Conservation (phyloP, 2,329 filamentous ascomycete genomes). For the Gaeumannomyces sp. region DNA sequence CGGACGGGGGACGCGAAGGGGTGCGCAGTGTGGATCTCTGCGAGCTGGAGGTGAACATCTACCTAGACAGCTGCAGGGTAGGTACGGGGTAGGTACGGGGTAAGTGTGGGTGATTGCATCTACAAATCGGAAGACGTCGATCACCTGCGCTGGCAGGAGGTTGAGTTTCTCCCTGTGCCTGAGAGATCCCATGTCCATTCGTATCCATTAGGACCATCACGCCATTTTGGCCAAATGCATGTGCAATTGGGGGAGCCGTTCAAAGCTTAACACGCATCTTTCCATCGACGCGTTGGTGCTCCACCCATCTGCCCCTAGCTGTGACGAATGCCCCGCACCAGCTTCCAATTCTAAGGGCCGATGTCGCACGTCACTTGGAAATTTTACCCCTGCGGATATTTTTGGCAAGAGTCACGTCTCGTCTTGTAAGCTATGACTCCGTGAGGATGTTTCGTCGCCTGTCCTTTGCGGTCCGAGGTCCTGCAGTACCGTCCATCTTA, state of each 20-base stretch:
- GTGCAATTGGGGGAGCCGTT: too few species aligned
- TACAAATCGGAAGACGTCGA: too few species aligned
- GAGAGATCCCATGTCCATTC: too few species aligned
- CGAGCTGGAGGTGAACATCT: background rate
- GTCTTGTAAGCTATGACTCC: background rate
- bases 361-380: slow-evolving; percentile 1
- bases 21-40: slow-evolving; percentile 3
- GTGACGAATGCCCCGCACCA: background rate
- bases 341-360: background rate
- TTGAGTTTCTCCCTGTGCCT: too few species aligned
- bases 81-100: too few species aligned
- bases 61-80: too few species aligned
- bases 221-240: too few species aligned
- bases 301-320: background rate
- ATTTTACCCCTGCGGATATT: slow-evolving; percentile 3
- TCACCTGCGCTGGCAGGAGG: too few species aligned
- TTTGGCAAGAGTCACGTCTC: background rate
- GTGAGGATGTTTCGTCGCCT: background rate
- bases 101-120: too few species aligned
- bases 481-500: background rate
- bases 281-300: too few species aligned
- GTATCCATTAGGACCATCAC: too few species aligned
- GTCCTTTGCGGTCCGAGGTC: background rate
- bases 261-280: too few species aligned
- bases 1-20: background rate